Conservation (phyloP, 2,329 filamentous ascomycete species). For the Claviceps arundinis region DNA sequence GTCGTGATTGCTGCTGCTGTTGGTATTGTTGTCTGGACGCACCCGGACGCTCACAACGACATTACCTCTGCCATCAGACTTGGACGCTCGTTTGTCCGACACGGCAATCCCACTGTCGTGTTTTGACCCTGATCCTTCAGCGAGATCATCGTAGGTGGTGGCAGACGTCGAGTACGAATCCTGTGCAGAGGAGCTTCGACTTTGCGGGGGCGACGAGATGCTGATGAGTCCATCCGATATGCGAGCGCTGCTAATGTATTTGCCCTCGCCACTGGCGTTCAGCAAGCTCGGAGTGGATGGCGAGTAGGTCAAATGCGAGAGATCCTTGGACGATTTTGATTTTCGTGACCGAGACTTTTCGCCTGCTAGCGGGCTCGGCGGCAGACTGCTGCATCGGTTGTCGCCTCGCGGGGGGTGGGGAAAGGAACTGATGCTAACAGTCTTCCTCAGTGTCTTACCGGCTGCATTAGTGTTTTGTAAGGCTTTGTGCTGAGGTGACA, state of each 20-base stretch:
- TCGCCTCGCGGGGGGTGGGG: conserved; percentile 71
- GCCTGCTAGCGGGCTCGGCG: conserved; percentile 44
- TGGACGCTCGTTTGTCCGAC: conserved; percentile 36
- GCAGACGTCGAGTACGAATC: conserved; percentile 85
- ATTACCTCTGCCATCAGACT: conserved; percentile 74
- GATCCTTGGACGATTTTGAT: conserved; percentile 42
- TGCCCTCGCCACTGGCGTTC: conserved; percentile 66
- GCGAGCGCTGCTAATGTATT: conserved; percentile 52
- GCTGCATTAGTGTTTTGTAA: conserved; percentile 42
- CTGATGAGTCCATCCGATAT: conserved; percentile 66
- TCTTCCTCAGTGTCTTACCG: conserved; percentile 66
- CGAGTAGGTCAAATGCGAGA: conserved; percentile 35
- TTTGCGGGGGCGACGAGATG: conserved; percentile 71
- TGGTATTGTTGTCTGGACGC: conserved; percentile 56
- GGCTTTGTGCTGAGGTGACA: conserved; percentile 42
- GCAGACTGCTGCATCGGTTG: conserved; percentile 45
- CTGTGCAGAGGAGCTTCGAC: conserved; percentile 81
- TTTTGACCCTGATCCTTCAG: conserved; percentile 35
- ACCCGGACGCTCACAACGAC: conserved; percentile 92
- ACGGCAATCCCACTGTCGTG: conserved; percentile 15
- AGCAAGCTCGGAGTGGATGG: conserved; percentile 56
- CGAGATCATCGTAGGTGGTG: conserved; percentile 73
- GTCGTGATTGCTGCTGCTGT: not conserved
- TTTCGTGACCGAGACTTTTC: conserved; percentile 38
- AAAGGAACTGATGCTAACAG: conserved; percentile 87